These are phyloP conservation scores for Hanseniaspora hatyaiensis DNA, from an alignment of 805 yeast species.

Conservation along the genomic window DNA sequence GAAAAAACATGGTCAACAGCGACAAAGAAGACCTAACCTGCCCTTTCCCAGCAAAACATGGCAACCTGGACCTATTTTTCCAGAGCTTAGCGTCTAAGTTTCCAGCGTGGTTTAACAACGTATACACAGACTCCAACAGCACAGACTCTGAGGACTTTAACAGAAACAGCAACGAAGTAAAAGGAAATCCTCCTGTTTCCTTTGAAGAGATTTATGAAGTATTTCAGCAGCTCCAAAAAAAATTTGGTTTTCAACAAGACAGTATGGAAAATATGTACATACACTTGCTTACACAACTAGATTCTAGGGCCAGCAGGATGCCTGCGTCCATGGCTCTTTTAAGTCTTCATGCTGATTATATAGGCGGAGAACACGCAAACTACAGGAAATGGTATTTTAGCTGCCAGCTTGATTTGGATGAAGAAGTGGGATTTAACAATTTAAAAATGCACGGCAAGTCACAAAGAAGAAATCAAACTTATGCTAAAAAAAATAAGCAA, in stretches of 20 bases:
- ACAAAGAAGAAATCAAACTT: conserved; percentile 32
- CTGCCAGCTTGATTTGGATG: conserved; percentile 68
- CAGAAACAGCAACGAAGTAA: neutral
- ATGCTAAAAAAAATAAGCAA: conserved; percentile 33
- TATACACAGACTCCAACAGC: neutral
- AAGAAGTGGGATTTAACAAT: conserved; percentile 46
- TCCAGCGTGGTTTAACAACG: conserved; percentile 31
- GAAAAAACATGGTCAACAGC: neutral
- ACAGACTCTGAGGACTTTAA: neutral
- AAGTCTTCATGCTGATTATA: conserved; percentile 77
- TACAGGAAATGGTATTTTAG: conserved; percentile 88
- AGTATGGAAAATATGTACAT: conserved; percentile 71
- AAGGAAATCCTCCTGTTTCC: conserved; percentile 58
- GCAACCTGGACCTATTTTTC: too few relatives aligned
- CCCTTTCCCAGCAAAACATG: too few relatives aligned
- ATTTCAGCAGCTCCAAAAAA: conserved; percentile 44
- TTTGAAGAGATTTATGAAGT: conserved; percentile 50
- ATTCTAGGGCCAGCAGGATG: conserved; percentile 76
- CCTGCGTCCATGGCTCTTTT: conserved; percentile 57
- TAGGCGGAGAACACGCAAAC: conserved; percentile 82
- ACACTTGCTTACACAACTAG: conserved; percentile 66
- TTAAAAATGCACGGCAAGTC: conserved; percentile 43
- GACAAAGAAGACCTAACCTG: neutral
- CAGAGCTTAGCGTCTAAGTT: conserved; percentile 19
- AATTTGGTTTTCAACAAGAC: conserved; percentile 78